Evolutionary conservation across 2,329 filamentous ascomycete species (phyloP).

Genomic region (Colletotrichum noveboracense): DNA sequence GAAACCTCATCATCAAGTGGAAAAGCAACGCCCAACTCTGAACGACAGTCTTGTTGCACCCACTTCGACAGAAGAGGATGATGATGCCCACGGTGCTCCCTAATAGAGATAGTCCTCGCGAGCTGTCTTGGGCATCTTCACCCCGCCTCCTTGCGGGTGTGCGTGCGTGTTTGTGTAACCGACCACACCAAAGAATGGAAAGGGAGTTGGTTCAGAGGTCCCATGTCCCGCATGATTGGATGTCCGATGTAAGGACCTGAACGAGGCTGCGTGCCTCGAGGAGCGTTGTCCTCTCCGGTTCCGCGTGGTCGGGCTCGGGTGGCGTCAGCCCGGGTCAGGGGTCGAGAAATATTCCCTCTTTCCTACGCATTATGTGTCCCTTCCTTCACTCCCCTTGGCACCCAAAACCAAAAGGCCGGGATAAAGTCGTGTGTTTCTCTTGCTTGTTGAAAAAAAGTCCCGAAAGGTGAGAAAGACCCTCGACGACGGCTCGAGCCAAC

Average conservation of each 20-base stretch:
- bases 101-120: background rate
- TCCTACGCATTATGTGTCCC: background rate
- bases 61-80: background rate
- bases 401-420: background rate
- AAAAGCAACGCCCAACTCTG: background rate
- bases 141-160: background rate
- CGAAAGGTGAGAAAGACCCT: background rate
- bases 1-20: background rate
- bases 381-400: background rate
- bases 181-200: background rate
- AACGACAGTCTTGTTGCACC: background rate
- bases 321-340: background rate
- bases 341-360: background rate
- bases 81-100: background rate
- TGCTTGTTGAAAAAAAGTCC: background rate
- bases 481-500: background rate
- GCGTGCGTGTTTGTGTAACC: background rate
- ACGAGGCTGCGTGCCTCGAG: background rate
- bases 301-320: slow-evolving; percentile 16
- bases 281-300: background rate
- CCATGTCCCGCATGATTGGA: background rate
- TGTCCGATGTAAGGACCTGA: slow-evolving; percentile 1
- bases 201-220: slow-evolving; percentile 3
- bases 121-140: slow-evolving; percentile 2
- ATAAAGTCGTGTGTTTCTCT: background rate